phyloP scores from a whole-genome alignment of 139 green algal species.

The Tetradesmus lagerheimii region DNA sequence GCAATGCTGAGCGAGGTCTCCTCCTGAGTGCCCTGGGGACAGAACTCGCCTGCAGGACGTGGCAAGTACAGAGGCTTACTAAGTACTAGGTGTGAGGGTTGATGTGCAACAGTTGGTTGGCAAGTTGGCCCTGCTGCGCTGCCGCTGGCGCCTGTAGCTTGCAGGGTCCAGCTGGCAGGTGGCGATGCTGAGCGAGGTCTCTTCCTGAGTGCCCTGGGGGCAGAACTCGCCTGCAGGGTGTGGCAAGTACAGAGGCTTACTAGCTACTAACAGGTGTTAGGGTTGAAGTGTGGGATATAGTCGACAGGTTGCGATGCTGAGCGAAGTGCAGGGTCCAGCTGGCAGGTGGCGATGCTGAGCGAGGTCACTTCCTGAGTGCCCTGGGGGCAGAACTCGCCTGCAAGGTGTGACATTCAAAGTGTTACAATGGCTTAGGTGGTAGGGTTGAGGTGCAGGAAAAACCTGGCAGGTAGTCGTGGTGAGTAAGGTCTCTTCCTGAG shows the following conservation, averaged over 20 bases:
- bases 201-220: neutral
- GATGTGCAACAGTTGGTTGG: too few species aligned
- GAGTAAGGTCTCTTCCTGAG: neutral
- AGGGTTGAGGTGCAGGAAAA: too few species aligned
- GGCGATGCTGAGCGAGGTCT: neutral
- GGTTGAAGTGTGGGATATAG: too few species aligned
- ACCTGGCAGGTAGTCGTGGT: neutral
- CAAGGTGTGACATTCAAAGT: too few species aligned
- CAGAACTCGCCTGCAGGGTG: slow-evolving; percentile 24
- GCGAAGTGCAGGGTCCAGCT: neutral
- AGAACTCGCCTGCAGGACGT: slow-evolving; percentile 14
- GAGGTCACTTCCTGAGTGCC: neutral
- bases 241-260: too few species aligned
- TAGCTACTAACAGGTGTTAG: too few species aligned
- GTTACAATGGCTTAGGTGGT: too few species aligned
- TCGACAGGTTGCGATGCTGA: too few species aligned
- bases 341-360: neutral
- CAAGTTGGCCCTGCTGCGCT: neutral
- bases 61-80: too few species aligned
- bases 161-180: neutral
- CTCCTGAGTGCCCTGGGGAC: neutral
- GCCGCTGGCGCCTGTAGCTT: neutral
- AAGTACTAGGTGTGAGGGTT: too few species aligned
- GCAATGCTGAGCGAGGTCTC: neutral
- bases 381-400: slow-evolving; percentile 13